Conservation (phyloP, 192 early-diverging fungal species). For the Umbelopsis sp. region DNA sequence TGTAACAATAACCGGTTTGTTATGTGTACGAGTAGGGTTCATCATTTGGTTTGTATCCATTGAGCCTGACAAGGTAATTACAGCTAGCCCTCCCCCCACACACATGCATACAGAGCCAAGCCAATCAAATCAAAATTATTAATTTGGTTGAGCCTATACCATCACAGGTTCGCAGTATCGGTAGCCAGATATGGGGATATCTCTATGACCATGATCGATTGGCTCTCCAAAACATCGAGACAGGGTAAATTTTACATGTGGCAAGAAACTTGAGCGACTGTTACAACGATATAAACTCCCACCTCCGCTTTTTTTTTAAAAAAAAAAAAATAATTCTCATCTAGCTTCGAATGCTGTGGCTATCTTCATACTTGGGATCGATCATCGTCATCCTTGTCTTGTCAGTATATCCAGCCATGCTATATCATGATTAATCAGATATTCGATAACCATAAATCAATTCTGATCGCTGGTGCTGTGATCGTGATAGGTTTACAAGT, state of each 20-base stretch:
- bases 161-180: neutral
- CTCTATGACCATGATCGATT: neutral
- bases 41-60: neutral
- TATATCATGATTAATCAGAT: neutral
- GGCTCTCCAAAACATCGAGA: neutral
- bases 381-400: neutral
- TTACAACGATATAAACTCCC: no score
- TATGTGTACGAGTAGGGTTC: neutral
- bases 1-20: neutral
- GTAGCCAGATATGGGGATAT: neutral
- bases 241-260: no score
- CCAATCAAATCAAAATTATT: neutral
- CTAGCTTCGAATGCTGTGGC: neutral
- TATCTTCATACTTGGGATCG: neutral
- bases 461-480: neutral
- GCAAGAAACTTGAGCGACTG: no score
- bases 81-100: no score
- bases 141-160: neutral
- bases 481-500: neutral
- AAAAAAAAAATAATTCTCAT: no score
- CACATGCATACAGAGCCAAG: no score
- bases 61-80: neutral
- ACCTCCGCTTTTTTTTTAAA: no score
- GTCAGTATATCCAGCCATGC: neutral
- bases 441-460: neutral